Base-by-base conservation (phyloP, 2,329 filamentous ascomycete species). In the Pseudomassariella vexata region DNA sequence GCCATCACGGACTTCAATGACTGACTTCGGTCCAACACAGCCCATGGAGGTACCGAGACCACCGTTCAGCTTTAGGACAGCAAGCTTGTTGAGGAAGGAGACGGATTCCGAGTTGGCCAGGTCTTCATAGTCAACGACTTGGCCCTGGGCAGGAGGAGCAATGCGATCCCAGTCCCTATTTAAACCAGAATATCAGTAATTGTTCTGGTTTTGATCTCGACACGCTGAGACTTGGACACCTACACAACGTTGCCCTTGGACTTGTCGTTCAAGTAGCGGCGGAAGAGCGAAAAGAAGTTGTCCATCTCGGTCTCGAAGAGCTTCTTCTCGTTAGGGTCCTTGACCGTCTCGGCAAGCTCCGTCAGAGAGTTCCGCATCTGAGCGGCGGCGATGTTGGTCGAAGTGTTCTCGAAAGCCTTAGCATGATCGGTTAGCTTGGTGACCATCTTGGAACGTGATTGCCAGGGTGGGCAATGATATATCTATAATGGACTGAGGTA, bases 11-110 rank as follows among this genome's bases (percentile, higher is more conserved):
- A 98, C 92, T 65, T 98, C 92, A 52, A 98, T 98, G 57, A 98
- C 92, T 28, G 92, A 98, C 76, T 98, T 98, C 66, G 92, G 92
- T 44, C 92, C 92, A 52, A 98, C 92, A 53, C 92, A 98, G 56
- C 92, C 92, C 92, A 98, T 98, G 35, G 92, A 98, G 50, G 92
- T 98, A 77, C 92, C 92, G 30, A 98, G 82, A 72, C 92, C 92
- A 74, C 92, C 92, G 57, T 98, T 98, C 57, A 98, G 85, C 83
- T 98, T 98, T 61, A 98, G 80, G 29, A 98, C 92, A 25, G 92
- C 92, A 41, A 98, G 78, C 72, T 98, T 98, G 75, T 82, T 94
- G 48, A 98, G 77, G 74, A 95, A 95, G 55, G 85, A 80, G 43
- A 95, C 86, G 9, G 88, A 89, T 61, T 95, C 86, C 26, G 84